Evolutionary conservation across 2,329 filamentous ascomycete genomes (phyloP).

Genomic region (Aureobasidium sp.): DNA sequence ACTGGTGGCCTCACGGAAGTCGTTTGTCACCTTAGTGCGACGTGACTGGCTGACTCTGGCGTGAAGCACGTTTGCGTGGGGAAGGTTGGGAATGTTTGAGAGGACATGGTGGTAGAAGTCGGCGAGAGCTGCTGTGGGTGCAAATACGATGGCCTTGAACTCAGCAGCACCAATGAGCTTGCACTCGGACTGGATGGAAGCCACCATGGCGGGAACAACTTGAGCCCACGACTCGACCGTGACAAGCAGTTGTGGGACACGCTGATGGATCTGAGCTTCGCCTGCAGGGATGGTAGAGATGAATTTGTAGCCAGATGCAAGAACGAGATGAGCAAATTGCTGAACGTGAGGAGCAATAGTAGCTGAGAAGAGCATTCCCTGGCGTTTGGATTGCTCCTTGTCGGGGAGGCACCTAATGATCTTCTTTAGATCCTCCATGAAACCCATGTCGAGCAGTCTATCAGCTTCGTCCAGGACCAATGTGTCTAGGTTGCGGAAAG

Average conservation of each 20-base stretch:
- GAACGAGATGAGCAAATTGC: constrained; percentile 49
- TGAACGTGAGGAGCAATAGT: constrained; percentile 51
- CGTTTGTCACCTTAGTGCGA: constrained; percentile 47
- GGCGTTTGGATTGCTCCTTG: constrained; percentile 52
- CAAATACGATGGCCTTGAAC: constrained; percentile 54
- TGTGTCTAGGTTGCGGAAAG: constrained; percentile 50
- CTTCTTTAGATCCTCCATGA: constrained; percentile 57
- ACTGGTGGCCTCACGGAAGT: constrained; percentile 49
- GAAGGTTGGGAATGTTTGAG: constrained; percentile 28
- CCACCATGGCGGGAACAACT: constrained; percentile 16
- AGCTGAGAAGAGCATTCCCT: constrained; percentile 56
- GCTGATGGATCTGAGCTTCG: constrained; percentile 51
- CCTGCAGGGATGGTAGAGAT: constrained; percentile 51
- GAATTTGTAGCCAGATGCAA: constrained; percentile 45
- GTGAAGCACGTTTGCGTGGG: constrained; percentile 30
- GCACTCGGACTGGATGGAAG: constrained; percentile 14
- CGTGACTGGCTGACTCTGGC: constrained; percentile 47
- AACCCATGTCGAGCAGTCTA: constrained; percentile 73
- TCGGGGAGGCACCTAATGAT: constrained; percentile 58
- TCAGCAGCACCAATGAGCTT: constrained; percentile 25
- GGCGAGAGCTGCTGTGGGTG: constrained; percentile 51
- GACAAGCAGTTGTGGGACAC: constrained; percentile 53
- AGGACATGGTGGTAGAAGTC: constrained; percentile 40
- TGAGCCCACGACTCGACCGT: constrained; percentile 29
- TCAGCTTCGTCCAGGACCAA: constrained; percentile 78